Evolutionary conservation across 305 asterid genomes (phyloP), one percentile per base, ranked within the genome.

Genomic region (Petunia hybrid): DNA sequence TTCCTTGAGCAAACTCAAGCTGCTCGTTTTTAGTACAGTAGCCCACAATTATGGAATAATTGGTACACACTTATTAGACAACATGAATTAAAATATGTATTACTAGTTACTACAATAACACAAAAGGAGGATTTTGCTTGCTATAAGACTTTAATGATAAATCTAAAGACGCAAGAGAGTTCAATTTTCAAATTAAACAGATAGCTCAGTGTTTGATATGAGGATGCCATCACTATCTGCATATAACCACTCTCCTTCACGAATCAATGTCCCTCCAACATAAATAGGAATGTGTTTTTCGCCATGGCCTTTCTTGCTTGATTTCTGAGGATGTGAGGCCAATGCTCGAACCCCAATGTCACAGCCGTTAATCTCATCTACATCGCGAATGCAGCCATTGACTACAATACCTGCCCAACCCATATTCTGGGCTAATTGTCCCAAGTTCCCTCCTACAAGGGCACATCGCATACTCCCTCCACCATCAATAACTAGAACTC

Each of bases 381-480:
- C 98, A 35, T 95, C 98, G 0, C 98, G 86, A 78, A 95, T 89
- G 79, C 98, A 92, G 5, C 98, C 98, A 46, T 95, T 92, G 1
- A 95, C 94, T 0, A 93, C 83, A 31, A 93, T 83, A 9, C 98
- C 97, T 0, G 90, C 84, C 99, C 99, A 95, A 0, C 97, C 94
- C 85, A 80, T 95, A 56, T 92, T 91, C 53, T 91, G 98, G 5
- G 98, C 99, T 80, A 91, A 40, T 82, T 89, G 95, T 16, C 91
- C 95, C 67, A 94, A 57, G 79, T 91, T 95, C 43, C 99, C 99
- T 5, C 99, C 99, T 0, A 95, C 84, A 78, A 95, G 55, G n/a
- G 99, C 97, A 76, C 99, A 93, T 55, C 95, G 89, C 89, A 85
- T 86, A 91, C 98, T 95, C 60, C 98, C 95, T 48, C 95, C 98